Evolutionary conservation across 2,329 filamentous ascomycete genomes (phyloP).

Genomic region (Pseudopyricularia javanii): DNA sequence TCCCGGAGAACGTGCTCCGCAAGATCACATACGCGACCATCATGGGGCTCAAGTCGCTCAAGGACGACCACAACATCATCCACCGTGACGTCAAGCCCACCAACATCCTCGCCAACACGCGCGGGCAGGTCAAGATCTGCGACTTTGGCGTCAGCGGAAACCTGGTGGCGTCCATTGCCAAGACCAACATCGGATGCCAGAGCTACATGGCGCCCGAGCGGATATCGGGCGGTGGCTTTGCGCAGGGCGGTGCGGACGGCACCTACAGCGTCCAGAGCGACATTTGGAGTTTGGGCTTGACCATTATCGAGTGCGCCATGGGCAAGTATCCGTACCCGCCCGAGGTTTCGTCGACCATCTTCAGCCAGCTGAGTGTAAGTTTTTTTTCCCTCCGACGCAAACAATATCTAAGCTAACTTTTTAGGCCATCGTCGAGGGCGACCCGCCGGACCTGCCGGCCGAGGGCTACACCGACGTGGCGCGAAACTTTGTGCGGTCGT

Average conservation of each 20-base stretch:
- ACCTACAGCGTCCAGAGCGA: conserved; percentile 97
- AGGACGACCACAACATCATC: conserved; percentile 98
- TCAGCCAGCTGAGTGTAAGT: conserved; percentile 91
- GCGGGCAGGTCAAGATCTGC: conserved; percentile 92
- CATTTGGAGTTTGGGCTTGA: conserved; percentile 91
- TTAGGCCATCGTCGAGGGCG: conserved; percentile 93
- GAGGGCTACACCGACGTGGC: conserved; percentile 69
- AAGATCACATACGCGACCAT: conserved; percentile 88
- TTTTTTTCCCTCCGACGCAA: conserved; percentile 4
- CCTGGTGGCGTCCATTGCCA: conserved; percentile 90
- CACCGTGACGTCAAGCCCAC: conserved; percentile 97
- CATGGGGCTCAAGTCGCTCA: conserved; percentile 82
- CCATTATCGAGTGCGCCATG: conserved; percentile 90
- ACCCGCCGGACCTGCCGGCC: conserved; percentile 76
- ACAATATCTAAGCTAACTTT: conserved; percentile 6
- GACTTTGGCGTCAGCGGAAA: conserved; percentile 98
- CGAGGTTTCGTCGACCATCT: conserved; percentile 96
- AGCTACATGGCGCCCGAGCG: conserved; percentile 98
- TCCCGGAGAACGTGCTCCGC: conserved; percentile 75
- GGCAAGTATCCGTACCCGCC: conserved; percentile 93
- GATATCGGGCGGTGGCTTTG: conserved; percentile 76
- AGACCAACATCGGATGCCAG: conserved; percentile 97
- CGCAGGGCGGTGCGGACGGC: conserved; percentile 58
- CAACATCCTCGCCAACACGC: conserved; percentile 88
- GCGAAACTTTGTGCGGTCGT: conserved; percentile 76